A percentile compares a stretch with the other conserved stretches of the same genome.
Evolutionary conservation across 176 grass and related monocot genomes (phyloP).

Genomic region (Triticum dicoccoides): DNA sequence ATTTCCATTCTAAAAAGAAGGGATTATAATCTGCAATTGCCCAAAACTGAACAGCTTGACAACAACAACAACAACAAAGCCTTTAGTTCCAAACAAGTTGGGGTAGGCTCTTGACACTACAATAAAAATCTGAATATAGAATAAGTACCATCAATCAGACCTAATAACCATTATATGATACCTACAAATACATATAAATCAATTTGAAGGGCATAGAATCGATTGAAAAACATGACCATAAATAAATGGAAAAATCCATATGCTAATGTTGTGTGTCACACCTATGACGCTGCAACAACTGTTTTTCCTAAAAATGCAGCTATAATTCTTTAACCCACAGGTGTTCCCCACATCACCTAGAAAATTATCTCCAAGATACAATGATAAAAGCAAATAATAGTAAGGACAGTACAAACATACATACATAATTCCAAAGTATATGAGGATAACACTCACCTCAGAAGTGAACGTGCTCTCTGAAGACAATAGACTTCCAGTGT

Average conservation of each 20-base stretch:
- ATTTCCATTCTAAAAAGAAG: too few relatives aligned
- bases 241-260: not conserved
- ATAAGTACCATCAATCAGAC: too few relatives aligned
- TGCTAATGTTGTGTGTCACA: too few relatives aligned
- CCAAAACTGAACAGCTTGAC: not conserved
- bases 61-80: too few relatives aligned
- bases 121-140: too few relatives aligned
- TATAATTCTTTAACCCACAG: not conserved
- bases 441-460: not conserved
- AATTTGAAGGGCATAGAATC: not conserved
- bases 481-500: not conserved
- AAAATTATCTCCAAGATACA: not conserved
- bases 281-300: not conserved
- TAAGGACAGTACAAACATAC: too few relatives aligned
- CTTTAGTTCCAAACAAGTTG: too few relatives aligned
- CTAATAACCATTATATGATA: too few relatives aligned
- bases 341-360: not conserved
- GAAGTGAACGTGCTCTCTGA: not conserved
- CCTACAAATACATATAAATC: too few relatives aligned
- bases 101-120: not conserved
- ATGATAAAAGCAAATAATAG: not conserved
- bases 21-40: not conserved
- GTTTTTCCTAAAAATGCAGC: not conserved
- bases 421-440: too few relatives aligned
- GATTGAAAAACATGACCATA: not conserved